Evolutionary conservation across 2,329 filamentous ascomycete genomes (phyloP), one percentile per base, ranked within the genome.

Genomic region (Elsinoe perseae): DNA sequence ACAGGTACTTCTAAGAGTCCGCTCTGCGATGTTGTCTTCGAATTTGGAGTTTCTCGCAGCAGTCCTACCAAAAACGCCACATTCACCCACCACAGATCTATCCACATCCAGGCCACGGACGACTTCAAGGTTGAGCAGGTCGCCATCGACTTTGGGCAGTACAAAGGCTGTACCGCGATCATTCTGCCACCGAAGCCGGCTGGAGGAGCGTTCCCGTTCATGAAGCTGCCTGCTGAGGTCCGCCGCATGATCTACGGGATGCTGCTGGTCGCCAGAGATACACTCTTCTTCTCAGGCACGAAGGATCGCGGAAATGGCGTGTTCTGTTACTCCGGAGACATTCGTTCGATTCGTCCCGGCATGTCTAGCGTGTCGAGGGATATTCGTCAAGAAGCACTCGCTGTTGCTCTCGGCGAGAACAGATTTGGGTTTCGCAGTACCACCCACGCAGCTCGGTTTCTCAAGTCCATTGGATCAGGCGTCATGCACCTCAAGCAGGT

Each of bases 171-270:
- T 10, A 44, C 21, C 12, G 40, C 40, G 23, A 20, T 44, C 4
- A 44, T 44, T 20, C 12, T 44, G 12, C 16, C 18, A 4, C 40
- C 44, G 2, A 28, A 18, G 27, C 44, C 28, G 4, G 25, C 44
- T 20, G 20, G 40, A 23, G 20, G 23, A 12, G 40, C 18, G 12
- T 25, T 44, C 4, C 40, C 40, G 14, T 44, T 44, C 40, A 44
- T 25, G 27, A 54, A 59, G 9, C 56, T 61, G 32, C 56, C 58
- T 20, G 43, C 56, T n/a, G 60, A 60, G 48, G 48, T 61, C 28
- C 58, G 58, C 32, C 54, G 55, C 52, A 54, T 46, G 40, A 58
- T 61, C 48, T 59, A 58, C 20, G 6, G 20, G 9, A n/a, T 23
- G 20, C 20, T 44, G 3, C 18, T 44, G 9, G 40, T 44, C 9